Evolutionary conservation across 768 basidiomycete species (phyloP).

Genomic region (Russula lepida): DNA sequence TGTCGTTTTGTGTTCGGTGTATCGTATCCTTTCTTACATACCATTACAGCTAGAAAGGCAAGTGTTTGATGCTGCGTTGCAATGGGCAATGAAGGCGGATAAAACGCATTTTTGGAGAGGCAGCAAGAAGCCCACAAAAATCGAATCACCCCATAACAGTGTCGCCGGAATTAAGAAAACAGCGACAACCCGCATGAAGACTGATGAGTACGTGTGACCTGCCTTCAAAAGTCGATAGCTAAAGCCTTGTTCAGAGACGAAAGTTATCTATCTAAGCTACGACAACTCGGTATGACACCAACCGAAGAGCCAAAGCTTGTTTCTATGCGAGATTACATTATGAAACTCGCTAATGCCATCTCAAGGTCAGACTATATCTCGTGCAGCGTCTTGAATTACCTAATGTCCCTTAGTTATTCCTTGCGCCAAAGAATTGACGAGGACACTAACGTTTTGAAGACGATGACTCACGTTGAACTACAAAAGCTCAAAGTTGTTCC

Average conservation of each 20-base stretch:
- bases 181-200: conserved; percentile 43
- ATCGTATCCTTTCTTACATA: not conserved
- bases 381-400: not conserved
- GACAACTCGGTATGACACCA: conserved; percentile 78
- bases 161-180: conserved; percentile 55
- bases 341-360: conserved; percentile 72
- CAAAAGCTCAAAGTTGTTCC: conserved; percentile 85
- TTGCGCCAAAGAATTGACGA: conserved; percentile 55
- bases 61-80: conserved; percentile 76
- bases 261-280: conserved; percentile 61
- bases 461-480: conserved; percentile 63
- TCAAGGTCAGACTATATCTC: conserved; percentile 41
- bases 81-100: conserved; percentile 83
- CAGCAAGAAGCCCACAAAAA: conserved; percentile 40
- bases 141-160: conserved; percentile 65
- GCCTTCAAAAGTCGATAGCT: not conserved
- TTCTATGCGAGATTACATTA: conserved; percentile 83
- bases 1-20: conserved; percentile 23
- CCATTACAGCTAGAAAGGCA: conserved; percentile 46
- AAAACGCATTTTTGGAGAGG: conserved; percentile 74
- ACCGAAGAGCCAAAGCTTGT: conserved; percentile 78
- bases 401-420: conserved; percentile 44
- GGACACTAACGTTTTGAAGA: conserved; percentile 56
- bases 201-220: conserved; percentile 66
- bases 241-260: conserved; percentile 54